These are phyloP conservation scores for Opeltia flavorubescens DNA, from an alignment of 495 filamentous ascomycete species.

Conservation along the genomic window DNA sequence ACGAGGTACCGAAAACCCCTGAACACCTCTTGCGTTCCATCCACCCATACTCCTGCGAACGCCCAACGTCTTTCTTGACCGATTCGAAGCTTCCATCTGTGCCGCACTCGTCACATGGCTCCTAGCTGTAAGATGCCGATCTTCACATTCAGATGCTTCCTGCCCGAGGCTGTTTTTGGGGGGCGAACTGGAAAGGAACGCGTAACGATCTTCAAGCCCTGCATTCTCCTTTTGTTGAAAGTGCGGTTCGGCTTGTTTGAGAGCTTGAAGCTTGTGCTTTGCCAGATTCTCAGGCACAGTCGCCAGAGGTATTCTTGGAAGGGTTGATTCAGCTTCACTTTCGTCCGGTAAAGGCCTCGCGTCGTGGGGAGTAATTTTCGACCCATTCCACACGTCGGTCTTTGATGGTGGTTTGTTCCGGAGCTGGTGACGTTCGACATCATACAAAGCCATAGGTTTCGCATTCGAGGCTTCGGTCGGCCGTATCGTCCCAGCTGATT, in stretches of 20 bases:
- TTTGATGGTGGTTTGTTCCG: background rate
- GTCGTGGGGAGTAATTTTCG: background rate
- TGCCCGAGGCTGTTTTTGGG: constrained; percentile 8
- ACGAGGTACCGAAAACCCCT: constrained; percentile 11
- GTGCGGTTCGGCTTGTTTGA: constrained; percentile 12
- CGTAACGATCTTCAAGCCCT: constrained; percentile 16
- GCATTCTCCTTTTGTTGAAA: background rate
- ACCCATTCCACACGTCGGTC: background rate
- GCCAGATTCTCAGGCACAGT: constrained; percentile 11
- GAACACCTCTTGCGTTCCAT: constrained; percentile 26
- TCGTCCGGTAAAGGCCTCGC: background rate
- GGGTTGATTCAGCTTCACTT: background rate
- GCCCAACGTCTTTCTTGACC: constrained; percentile 38
- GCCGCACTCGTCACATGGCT: constrained; percentile 40
- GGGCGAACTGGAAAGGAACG: constrained; percentile 33
- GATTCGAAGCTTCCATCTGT: constrained; percentile 20
- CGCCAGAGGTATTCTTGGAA: background rate
- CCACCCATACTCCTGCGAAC: constrained; percentile 44
- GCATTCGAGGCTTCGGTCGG: background rate
- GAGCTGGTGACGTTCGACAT: background rate
- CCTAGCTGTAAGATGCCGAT: constrained; percentile 26
- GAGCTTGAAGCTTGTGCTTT: constrained; percentile 16
- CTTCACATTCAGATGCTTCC: background rate
- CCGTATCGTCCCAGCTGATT: background rate
- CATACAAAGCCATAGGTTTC: background rate